Evolutionary conservation across 805 yeast genomes (phyloP).

Genomic region (Kodamaea fukazawae): DNA sequence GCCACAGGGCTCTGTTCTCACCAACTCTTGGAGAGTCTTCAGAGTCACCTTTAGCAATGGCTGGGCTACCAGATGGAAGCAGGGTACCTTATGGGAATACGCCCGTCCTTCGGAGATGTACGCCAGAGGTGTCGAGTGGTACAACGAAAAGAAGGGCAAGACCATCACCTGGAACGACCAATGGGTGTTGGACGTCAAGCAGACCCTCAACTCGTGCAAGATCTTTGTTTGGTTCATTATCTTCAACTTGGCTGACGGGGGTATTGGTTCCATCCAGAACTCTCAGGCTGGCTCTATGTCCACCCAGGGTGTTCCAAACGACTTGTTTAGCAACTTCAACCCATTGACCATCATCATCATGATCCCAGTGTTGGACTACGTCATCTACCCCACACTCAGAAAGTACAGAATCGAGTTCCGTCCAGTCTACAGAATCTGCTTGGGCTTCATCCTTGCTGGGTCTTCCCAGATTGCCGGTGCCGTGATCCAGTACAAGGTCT

Average conservation of each 20-base stretch:
- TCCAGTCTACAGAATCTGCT: slow-evolving; percentile 43
- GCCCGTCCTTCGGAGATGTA: slow-evolving; percentile 45
- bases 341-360: slow-evolving; percentile 53
- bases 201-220: slow-evolving; percentile 43
- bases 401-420: slow-evolving; percentile 38
- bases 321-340: slow-evolving; percentile 52
- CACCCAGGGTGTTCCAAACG: slow-evolving; percentile 53
- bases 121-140: slow-evolving; percentile 40
- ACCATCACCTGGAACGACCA: slow-evolving; percentile 40
- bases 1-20: slow-evolving; percentile 48
- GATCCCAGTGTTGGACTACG: slow-evolving; percentile 48
- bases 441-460: slow-evolving; percentile 49
- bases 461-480: slow-evolving; percentile 49
- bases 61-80: slow-evolving; percentile 39
- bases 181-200: slow-evolving; percentile 45
- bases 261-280: slow-evolving; percentile 47
- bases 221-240: slow-evolving; percentile 43
- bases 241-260: slow-evolving; percentile 43
- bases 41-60: slow-evolving; percentile 41
- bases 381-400: slow-evolving; percentile 46
- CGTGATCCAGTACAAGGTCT: slow-evolving; percentile 46
- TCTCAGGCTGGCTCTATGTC: slow-evolving; percentile 56
- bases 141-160: slow-evolving; percentile 18
- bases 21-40: slow-evolving; percentile 40
- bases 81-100: slow-evolving; percentile 46